These are phyloP conservation scores for Termitomyces sp. DNA, from an alignment of 768 basidiomycete species.

Conservation along the genomic window DNA sequence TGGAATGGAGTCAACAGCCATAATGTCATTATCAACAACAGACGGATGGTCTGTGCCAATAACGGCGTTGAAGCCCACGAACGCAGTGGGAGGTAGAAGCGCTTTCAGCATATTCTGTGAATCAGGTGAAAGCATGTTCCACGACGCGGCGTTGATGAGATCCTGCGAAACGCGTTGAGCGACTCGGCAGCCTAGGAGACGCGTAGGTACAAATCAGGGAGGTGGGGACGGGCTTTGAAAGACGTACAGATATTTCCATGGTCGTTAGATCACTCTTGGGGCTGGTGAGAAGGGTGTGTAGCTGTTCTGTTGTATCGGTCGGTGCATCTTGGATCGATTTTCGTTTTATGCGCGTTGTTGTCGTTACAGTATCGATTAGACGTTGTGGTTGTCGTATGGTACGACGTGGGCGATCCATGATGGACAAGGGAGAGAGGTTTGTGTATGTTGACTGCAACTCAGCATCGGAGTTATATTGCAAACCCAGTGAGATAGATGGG, in stretches of 20 bases:
- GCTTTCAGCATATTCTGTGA: conserved; percentile 28
- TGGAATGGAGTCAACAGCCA: conserved; percentile 13
- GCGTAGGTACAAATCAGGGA: conserved; percentile 6
- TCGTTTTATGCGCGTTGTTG: conserved; percentile 8
- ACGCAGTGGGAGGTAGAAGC: conserved; percentile 43
- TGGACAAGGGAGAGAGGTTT: not conserved
- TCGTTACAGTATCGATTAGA: not conserved
- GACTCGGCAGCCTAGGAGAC: conserved; percentile 10
- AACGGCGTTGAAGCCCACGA: conserved; percentile 23
- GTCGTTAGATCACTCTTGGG: conserved; percentile 8
- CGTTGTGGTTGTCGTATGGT: conserved; percentile 9
- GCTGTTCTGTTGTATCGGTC: conserved; percentile 6
- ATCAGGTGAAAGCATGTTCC: conserved; percentile 39
- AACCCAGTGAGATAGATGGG: too few relatives aligned
- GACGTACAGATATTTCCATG: conserved; percentile 46
- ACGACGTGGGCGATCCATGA: conserved; percentile 16
- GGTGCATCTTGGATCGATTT: conserved; percentile 6
- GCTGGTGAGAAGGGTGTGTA: conserved; percentile 9
- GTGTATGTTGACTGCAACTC: not conserved
- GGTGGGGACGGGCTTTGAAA: not conserved
- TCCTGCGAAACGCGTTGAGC: conserved; percentile 33
- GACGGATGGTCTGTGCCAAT: conserved; percentile 35
- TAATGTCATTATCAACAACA: conserved; percentile 10
- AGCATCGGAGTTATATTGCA: too few relatives aligned
- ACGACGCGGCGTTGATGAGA: conserved; percentile 39